Percentiles rank a stretch among this genome's conserved stretches.
These are phyloP conservation scores for Calonectria hongkongensis DNA, from an alignment of 2,329 filamentous ascomycete species.

Conservation along the genomic window DNA sequence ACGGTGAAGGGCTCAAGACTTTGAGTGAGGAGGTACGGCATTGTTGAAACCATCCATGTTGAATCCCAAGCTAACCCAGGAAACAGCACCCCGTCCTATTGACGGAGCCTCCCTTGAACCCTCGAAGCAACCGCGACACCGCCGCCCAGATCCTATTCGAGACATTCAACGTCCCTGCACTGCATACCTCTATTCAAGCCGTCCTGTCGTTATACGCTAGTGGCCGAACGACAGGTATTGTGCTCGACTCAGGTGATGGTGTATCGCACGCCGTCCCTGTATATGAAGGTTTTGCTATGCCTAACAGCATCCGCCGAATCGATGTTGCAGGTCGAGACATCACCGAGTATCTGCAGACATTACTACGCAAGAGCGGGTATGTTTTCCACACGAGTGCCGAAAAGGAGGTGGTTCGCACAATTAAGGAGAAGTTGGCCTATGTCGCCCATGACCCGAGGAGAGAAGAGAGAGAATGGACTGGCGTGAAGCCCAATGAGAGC, in stretches of 20 bases:
- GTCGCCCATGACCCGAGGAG: conserved; percentile 92
- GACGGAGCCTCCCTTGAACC: conserved; percentile 96
- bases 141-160: conserved; percentile 99
- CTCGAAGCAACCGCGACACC: conserved; percentile 94
- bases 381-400: conserved; percentile 98
- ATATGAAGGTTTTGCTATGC: conserved; percentile 98
- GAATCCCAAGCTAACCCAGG: conserved; percentile 44
- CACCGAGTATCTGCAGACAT: conserved; percentile 93
- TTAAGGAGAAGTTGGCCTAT: conserved; percentile 97
- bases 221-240: conserved; percentile 95
- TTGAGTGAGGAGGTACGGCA: conserved; percentile 90
- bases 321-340: conserved; percentile 97
- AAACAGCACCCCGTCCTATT: conserved; percentile 91
- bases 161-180: conserved; percentile 97
- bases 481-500: conserved; percentile 83
- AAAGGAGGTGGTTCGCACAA: conserved; percentile 98
- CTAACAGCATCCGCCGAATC: conserved; percentile 94
- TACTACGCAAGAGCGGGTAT: conserved; percentile 93
- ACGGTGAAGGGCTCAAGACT: conserved; percentile 95
- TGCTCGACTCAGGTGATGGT: conserved; percentile 95
- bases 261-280: conserved; percentile 98
- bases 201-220: conserved; percentile 97
- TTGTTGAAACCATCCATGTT: neutral
- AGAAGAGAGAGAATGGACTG: conserved; percentile 97
- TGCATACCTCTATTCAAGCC: conserved; percentile 98